Evolutionary conservation across 306 rosid species (phyloP).

Genomic region (Oemleria cerasiformis): DNA sequence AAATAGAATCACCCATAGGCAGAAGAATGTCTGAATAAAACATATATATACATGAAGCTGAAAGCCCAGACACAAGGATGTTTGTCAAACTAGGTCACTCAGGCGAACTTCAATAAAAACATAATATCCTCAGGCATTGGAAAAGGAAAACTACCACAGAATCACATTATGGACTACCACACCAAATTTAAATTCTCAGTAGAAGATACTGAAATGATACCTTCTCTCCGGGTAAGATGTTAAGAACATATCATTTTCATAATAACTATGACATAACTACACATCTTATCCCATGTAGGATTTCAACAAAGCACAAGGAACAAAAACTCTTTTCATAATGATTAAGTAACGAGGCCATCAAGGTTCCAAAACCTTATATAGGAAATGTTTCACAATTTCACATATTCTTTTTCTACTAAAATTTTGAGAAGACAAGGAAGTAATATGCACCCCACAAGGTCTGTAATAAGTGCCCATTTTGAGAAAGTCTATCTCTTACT

Average conservation of each 20-base stretch:
- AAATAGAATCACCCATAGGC: too few relatives aligned
- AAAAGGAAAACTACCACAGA: background rate
- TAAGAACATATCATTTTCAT: background rate
- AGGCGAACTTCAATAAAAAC: background rate
- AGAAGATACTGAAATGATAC: background rate
- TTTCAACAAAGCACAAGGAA: background rate
- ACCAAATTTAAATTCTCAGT: background rate
- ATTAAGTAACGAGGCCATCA: too few relatives aligned
- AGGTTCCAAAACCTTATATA: too few relatives aligned
- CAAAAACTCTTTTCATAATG: too few relatives aligned
- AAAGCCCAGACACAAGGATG: background rate
- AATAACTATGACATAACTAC: background rate
- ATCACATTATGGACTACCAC: background rate
- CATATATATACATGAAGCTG: background rate
- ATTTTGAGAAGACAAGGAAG: too few relatives aligned
- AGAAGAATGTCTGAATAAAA: background rate
- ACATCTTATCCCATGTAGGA: too few relatives aligned
- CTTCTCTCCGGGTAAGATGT: background rate
- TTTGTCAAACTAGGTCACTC: background rate
- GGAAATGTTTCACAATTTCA: too few relatives aligned
- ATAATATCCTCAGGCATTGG: background rate
- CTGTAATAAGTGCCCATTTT: too few relatives aligned
- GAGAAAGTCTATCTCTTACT: too few relatives aligned
- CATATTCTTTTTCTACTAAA: too few relatives aligned
- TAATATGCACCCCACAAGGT: too few relatives aligned